phyloP scores from a whole-genome alignment of 1,284 basidiomycete species.

The Leccinum fallax region DNA sequence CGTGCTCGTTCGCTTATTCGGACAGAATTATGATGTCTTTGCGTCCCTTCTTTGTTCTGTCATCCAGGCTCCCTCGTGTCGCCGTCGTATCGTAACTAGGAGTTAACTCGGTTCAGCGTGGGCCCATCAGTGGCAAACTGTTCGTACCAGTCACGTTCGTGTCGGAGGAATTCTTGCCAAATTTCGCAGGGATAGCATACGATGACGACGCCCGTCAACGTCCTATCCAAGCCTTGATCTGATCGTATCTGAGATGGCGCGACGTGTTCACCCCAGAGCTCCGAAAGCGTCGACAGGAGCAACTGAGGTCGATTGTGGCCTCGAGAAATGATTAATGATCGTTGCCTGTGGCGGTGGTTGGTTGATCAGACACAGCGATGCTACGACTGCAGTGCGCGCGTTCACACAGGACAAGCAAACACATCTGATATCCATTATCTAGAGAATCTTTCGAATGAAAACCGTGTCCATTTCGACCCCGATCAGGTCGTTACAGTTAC shows the following conservation, averaged over 20 bases:
- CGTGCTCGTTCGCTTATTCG: slow-evolving; percentile 10
- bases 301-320: slow-evolving; percentile 13
- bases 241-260: slow-evolving; percentile 4
- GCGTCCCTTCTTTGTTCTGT: not conserved
- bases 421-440: not conserved
- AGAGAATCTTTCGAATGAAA: not conserved
- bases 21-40: not conserved
- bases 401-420: not conserved
- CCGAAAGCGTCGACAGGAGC: not conserved
- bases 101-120: not conserved
- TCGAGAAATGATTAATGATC: slow-evolving; percentile 5
- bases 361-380: not conserved
- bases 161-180: not conserved
- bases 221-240: not conserved
- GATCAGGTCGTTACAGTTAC: slow-evolving; percentile 9
- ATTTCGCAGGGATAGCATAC: slow-evolving; percentile 1
- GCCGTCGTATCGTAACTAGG: not conserved
- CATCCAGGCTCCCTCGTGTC: not conserved
- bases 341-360: slow-evolving; percentile 26
- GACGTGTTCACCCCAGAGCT: not conserved
- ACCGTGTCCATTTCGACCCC: slow-evolving; percentile 7
- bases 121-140: not conserved
- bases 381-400: not conserved
- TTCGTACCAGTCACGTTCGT: not conserved
- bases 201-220: not conserved